A percentile compares a stretch with the other conserved stretches of the same genome.
Conservation (phyloP, 2,329 filamentous ascomycete species). For the Aspergillus sp. region DNA sequence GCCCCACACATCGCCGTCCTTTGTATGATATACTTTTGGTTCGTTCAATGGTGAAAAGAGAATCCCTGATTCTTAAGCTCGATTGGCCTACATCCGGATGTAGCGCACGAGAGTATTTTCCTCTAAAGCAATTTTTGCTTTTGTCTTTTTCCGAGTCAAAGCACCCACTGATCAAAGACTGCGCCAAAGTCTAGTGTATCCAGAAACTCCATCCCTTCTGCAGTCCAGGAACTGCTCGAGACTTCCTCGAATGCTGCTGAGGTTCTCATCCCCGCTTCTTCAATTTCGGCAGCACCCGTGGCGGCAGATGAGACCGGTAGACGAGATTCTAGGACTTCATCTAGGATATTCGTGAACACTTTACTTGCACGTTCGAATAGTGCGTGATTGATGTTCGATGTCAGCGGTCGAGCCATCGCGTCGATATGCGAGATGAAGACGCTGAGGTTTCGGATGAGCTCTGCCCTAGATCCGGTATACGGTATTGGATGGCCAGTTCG, state of each 20-base stretch:
- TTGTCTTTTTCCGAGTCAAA: slow-evolving; percentile 9
- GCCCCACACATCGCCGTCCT: too few species aligned
- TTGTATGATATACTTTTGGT: too few species aligned
- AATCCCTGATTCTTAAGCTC: too few species aligned
- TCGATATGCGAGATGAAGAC: slow-evolving; percentile 44
- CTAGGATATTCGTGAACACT: slow-evolving; percentile 25
- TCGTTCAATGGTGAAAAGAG: too few species aligned
- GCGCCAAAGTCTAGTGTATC: slow-evolving; percentile 22
- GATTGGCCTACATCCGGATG: too few species aligned
- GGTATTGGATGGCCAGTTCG: slow-evolving; percentile 30
- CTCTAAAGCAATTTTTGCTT: too few species aligned
- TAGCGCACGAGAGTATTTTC: too few species aligned
- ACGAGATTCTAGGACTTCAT: slow-evolving; percentile 26
- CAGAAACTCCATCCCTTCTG: slow-evolving; percentile 22
- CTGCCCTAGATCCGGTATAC: slow-evolving; percentile 31
- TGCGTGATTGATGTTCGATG: slow-evolving; percentile 21
- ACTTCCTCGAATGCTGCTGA: neutral
- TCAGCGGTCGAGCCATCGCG: slow-evolving; percentile 32
- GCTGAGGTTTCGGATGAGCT: slow-evolving; percentile 40
- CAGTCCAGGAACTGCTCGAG: neutral
- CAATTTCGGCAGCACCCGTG: slow-evolving; percentile 4
- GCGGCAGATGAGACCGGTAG: neutral
- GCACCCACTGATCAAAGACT: slow-evolving; percentile 23
- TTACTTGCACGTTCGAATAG: slow-evolving; percentile 22
- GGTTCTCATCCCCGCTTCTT: slow-evolving; percentile 4